Evolutionary conservation across 2,329 filamentous ascomycete genomes (phyloP).

Genomic region (Cercospora sp.): DNA sequence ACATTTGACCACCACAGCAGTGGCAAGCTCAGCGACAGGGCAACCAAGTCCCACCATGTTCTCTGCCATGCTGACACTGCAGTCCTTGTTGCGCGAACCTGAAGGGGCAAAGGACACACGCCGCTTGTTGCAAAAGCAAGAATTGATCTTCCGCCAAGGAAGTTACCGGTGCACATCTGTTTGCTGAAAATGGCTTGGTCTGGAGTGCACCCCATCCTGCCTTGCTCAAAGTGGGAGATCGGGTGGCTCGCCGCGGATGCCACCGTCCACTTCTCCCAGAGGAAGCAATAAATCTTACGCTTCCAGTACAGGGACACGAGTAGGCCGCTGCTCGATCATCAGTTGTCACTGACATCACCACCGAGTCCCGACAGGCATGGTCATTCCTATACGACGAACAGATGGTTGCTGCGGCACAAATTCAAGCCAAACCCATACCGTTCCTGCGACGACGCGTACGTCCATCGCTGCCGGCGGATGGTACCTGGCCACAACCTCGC

Average conservation of each 20-base stretch:
- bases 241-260: background rate
- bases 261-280: background rate
- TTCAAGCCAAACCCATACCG: background rate
- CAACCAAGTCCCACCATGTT: slow-evolving; percentile 14
- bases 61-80: slow-evolving; percentile 19
- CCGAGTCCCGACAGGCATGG: background rate
- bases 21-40: slow-evolving; percentile 11
- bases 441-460: background rate
- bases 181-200: slow-evolving; percentile 1
- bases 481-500: background rate
- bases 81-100: slow-evolving; percentile 16
- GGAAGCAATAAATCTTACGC: slow-evolving; percentile 4
- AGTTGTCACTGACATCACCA: background rate
- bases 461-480: background rate
- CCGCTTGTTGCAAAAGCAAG: slow-evolving; percentile 14
- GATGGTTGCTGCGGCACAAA: background rate
- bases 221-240: slow-evolving; percentile 1
- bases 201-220: background rate
- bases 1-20: slow-evolving; percentile 11
- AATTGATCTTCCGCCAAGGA: slow-evolving; percentile 14
- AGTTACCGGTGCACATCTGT: background rate
- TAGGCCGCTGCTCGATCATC: background rate
- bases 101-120: slow-evolving; percentile 13
- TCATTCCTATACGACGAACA: background rate
- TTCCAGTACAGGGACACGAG: background rate